These are phyloP conservation scores for Excoecaria agallocha DNA, from an alignment of 345 rosid species.

Conservation along the genomic window DNA sequence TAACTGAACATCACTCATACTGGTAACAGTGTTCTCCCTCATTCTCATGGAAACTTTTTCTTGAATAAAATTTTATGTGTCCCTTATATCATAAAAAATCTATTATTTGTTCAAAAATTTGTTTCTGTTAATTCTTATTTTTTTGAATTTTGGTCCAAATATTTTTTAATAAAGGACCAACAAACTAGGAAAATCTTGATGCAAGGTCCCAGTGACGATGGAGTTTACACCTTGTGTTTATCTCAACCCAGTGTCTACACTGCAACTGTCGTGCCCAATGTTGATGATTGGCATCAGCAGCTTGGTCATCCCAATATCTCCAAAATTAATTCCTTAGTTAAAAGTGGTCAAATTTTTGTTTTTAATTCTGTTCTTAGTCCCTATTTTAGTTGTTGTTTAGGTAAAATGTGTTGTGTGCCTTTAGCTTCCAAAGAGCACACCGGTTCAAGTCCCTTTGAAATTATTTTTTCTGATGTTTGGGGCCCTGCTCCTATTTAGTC, in stretches of 20 bases:
- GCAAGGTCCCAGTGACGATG: not conserved
- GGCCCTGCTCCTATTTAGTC: not conserved
- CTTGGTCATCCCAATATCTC: not conserved
- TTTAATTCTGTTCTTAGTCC: not conserved
- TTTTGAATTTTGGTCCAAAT: not conserved
- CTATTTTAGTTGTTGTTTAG: not conserved
- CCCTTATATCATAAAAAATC: not conserved
- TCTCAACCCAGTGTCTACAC: not conserved
- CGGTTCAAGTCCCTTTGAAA: not conserved
- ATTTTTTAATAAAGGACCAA: not conserved
- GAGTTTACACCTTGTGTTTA: not conserved
- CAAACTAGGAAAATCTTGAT: not conserved
- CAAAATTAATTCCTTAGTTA: too few species aligned
- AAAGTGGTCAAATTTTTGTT: too few species aligned
- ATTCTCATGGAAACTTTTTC: not conserved
- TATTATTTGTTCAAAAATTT: too few species aligned
- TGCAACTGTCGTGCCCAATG: not conserved
- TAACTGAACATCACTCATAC: not conserved
- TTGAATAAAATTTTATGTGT: not conserved
- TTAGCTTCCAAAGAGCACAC: not conserved
- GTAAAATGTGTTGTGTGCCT: not conserved
- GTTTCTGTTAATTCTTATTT: not conserved
- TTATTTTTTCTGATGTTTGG: not conserved
- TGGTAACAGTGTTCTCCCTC: not conserved
- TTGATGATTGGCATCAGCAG: not conserved